A percentile compares a stretch with the other conserved stretches of the same genome.
phyloP scores from a whole-genome alignment of 148 eudicot species.

The Vaccinium myrtillus region DNA sequence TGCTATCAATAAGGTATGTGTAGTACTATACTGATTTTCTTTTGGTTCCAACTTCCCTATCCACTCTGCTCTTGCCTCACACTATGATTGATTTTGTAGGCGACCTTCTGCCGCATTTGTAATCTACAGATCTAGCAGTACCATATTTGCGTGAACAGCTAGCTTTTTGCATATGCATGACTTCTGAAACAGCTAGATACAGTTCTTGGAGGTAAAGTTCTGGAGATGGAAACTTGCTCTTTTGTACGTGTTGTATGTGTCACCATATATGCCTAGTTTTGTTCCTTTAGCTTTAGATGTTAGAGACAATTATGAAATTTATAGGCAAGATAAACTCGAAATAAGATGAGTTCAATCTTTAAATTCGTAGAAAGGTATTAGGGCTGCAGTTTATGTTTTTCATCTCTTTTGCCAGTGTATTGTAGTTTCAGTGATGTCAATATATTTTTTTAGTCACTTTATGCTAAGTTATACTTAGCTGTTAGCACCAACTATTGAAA shows the following conservation, averaged over 20 bases:
- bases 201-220: background rate
- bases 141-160: background rate
- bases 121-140: background rate
- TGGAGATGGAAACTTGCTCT: background rate
- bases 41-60: background rate
- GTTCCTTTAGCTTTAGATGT: background rate
- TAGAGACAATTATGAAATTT: background rate
- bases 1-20: background rate
- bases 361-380: background rate
- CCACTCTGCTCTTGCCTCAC: background rate
- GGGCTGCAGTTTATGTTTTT: background rate
- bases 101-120: background rate
- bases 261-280: background rate
- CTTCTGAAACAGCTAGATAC: conserved; percentile 4
- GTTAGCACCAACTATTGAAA: background rate
- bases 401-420: background rate
- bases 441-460: background rate
- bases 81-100: background rate
- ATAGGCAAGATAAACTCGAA: background rate
- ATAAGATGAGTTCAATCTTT: background rate
- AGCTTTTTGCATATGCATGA: background rate
- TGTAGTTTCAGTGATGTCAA: background rate
- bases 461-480: background rate
- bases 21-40: background rate
- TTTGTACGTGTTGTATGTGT: background rate